Base-by-base conservation (phyloP, 1,284 basidiomycete genomes). In the Exobasidium cylindrosporum region DNA sequence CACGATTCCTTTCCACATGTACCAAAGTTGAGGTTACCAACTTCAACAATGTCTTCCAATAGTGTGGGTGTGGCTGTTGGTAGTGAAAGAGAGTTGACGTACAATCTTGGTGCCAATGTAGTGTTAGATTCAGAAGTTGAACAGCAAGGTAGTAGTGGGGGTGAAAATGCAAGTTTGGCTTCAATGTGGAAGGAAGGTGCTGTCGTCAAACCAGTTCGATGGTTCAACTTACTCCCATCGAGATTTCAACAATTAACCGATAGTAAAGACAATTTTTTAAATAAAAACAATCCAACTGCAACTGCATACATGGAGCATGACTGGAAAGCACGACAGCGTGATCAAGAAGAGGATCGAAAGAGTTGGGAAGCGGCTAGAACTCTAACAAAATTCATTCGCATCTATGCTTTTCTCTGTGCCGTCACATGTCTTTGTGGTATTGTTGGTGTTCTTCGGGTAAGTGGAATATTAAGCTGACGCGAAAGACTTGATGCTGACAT, bases 341-440 rank as follows among this genome's bases (percentile, higher is more conserved):
- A 54, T 4, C 52, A 61, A 26, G 69, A 69, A 21, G 61, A 56
- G 32, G 70, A 72, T 10, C 60, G 68, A n/a, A 61, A 65, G 53
- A 67, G 65, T 35, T 71, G 69, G 71, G 62, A 69, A 7, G 69
- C 71, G 0, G 59, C 69, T 13, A 58, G 68, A 4, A 58, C 64
- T 10, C 61, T 71, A 35, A 64, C 68, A 21, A 44, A 57, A 7
- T 55, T 65, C 4, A 26, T 70, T 31, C 56, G 67, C 14, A 64
- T 62, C 57, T 73, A 73, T 53, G 60, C 67, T 32, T 45, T 65
- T 13, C 10, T 72, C 10, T 65, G 68, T 56, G 61, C 64, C 4
- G 21, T 63, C 11, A 69, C 68, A 46, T 67, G 67, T 47, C 59
- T 60, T 21, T 68, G 67, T 0, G 69, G 72, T 30, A 60, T 70